Evolutionary conservation across 2,329 filamentous ascomycete species (phyloP).

Genomic region (Pezicula neosporulosa): DNA sequence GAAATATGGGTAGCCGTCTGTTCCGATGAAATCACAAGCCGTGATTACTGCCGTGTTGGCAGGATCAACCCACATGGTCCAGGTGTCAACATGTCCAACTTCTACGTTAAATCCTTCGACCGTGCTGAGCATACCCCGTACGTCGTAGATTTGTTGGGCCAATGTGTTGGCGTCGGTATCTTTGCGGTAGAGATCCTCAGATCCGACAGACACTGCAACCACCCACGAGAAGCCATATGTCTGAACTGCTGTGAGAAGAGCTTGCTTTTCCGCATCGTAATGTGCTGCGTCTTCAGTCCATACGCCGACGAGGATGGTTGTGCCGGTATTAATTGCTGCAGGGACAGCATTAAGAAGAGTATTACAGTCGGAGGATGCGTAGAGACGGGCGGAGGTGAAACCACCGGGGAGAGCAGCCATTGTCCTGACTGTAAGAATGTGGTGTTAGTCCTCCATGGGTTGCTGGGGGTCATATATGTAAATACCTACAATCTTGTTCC

Average conservation of each 20-base stretch:
- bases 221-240: slow-evolving; percentile 56
- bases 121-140: slow-evolving; percentile 47
- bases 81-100: slow-evolving; percentile 68
- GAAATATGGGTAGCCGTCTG: slow-evolving; percentile 66
- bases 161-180: slow-evolving; percentile 37
- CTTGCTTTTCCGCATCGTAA: slow-evolving; percentile 57
- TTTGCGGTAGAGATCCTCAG: slow-evolving; percentile 63
- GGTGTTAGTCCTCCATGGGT: no score
- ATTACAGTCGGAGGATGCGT: slow-evolving; percentile 53
- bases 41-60: slow-evolving; percentile 58
- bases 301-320: slow-evolving; percentile 60
- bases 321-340: slow-evolving; percentile 58
- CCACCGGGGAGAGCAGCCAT: slow-evolving; percentile 44
- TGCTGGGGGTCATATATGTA: no score
- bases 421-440: slow-evolving; percentile 35
- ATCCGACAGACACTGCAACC: slow-evolving; percentile 61
- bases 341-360: slow-evolving; percentile 45
- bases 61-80: slow-evolving; percentile 58
- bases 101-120: slow-evolving; percentile 44
- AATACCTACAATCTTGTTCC: slow-evolving; percentile 47
- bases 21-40: slow-evolving; percentile 61
- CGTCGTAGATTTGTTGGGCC: slow-evolving; percentile 44
- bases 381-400: slow-evolving; percentile 59
- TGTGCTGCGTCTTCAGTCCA: slow-evolving; percentile 55
- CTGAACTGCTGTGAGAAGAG: slow-evolving; percentile 52